Percentiles rank a stretch among this genome's conserved stretches.
These are phyloP conservation scores for Strobilomyces dryophilus DNA, from an alignment of 768 basidiomycete species.

Conservation along the genomic window DNA sequence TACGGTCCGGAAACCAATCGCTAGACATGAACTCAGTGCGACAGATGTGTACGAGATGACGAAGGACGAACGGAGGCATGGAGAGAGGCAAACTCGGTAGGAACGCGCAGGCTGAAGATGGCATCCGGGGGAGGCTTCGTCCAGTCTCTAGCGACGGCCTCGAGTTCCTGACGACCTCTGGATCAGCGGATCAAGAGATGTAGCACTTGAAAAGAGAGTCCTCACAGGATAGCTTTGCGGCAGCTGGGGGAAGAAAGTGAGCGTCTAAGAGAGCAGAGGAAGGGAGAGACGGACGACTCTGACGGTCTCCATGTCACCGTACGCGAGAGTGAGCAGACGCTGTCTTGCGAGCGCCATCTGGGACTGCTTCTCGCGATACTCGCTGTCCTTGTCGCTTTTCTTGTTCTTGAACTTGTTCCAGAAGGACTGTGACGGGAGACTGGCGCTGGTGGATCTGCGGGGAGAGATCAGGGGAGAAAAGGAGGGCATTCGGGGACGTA, in stretches of 20 bases:
- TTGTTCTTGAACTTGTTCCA: constrained; percentile 66
- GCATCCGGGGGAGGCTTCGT: constrained; percentile 81
- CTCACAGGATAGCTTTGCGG: constrained; percentile 64
- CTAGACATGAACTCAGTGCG: constrained; percentile 38
- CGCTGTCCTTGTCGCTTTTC: constrained; percentile 59
- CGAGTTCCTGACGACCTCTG: constrained; percentile 58
- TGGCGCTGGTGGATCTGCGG: constrained; percentile 62
- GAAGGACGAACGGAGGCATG: constrained; percentile 66
- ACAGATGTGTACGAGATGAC: constrained; percentile 8
- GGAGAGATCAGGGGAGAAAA: constrained; percentile 31
- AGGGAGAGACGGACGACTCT: constrained; percentile 44
- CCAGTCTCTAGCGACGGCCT: constrained; percentile 79
- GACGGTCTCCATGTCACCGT: constrained; percentile 84
- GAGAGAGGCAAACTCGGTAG: constrained; percentile 83
- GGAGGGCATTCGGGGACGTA: constrained; percentile 36
- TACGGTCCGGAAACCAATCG: constrained; percentile 78
- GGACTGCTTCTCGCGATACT: constrained; percentile 48
- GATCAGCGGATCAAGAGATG: neutral
- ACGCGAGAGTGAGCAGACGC: constrained; percentile 75
- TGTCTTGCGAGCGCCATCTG: constrained; percentile 71
- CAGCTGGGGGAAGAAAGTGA: constrained; percentile 41
- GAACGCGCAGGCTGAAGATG: constrained; percentile 70
- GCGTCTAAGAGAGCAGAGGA: neutral
- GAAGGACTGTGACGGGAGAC: constrained; percentile 46
- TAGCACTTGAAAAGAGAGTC: constrained; percentile 2